Conservation (phyloP, 1,284 basidiomycete genomes). For the Pseudozyma pruni region DNA sequence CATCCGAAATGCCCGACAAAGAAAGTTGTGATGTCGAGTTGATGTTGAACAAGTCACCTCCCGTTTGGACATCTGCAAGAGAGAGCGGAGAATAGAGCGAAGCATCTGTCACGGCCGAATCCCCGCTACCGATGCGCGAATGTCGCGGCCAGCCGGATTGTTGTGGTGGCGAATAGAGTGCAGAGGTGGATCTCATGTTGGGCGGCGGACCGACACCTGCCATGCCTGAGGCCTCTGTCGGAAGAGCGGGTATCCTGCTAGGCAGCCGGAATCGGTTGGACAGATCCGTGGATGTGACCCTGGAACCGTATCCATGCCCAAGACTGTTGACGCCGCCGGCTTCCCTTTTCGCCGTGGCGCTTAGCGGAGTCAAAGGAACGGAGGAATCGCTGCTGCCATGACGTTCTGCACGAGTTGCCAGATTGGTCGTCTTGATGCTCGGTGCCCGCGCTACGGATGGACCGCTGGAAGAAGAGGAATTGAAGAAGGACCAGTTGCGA, state of each 20-base stretch:
- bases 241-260: slow-evolving; percentile 29
- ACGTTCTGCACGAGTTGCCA: slow-evolving; percentile 3
- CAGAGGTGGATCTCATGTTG: slow-evolving; percentile 25
- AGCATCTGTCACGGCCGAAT: slow-evolving; percentile 23
- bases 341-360: slow-evolving; percentile 2
- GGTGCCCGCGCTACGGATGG: slow-evolving; percentile 32
- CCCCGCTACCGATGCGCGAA: slow-evolving; percentile 37
- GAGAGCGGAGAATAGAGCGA: slow-evolving; percentile 28
- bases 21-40: slow-evolving; percentile 45
- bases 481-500: slow-evolving; percentile 60
- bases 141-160: slow-evolving; percentile 26
- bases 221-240: slow-evolving; percentile 12
- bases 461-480: slow-evolving; percentile 17
- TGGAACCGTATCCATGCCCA: slow-evolving; percentile 14
- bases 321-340: slow-evolving; percentile 2
- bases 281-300: slow-evolving; percentile 25
- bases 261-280: slow-evolving; percentile 24
- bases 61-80: slow-evolving; percentile 19
- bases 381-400: slow-evolving; percentile 9
- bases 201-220: slow-evolving; percentile 1
- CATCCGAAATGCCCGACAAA: slow-evolving; percentile 44
- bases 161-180: slow-evolving; percentile 18
- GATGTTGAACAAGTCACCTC: slow-evolving; percentile 21
- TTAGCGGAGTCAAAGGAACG: slow-evolving; percentile 11
- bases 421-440: slow-evolving; percentile 30